Base-by-base conservation (phyloP, 345 rosid genomes). In the Syzygium oleosum region DNA sequence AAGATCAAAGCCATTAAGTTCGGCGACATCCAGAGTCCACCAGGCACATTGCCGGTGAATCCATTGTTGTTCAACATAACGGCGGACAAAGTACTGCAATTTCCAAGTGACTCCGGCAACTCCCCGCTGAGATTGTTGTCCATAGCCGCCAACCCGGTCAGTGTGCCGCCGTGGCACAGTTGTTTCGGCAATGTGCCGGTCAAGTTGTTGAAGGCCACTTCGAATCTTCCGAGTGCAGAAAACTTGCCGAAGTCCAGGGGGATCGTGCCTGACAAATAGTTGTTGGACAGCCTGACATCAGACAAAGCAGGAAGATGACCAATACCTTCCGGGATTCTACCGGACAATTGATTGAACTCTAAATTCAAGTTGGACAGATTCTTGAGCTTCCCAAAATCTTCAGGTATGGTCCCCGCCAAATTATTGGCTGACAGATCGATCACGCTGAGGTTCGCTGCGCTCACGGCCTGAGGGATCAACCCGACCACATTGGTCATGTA, bases 71-170 rank as follows among this genome's bases (percentile, higher is more conserved):
- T 12, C 79, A 94, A 21, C 0, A 5, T 34, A 7, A 88, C 56
- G 0, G 8, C 13, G 0, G 0, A 0, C 89, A 94, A 88, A 88
- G 91, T 89, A 23, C 52, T 84, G 88, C 96, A 95, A 49, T 92
- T 91, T 9, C 90, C 92, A 19, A 94, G 92, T n/a, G 94, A 93
- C 51, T 85, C 86, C 1, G 96, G 95, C 87, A 95, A 83, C 86
- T 94, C 91, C 65, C 97, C 97, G 9, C 51, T 87, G 79, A 95
- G 93, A 88, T 87, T 87, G 86, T 92, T 94, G 84, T 92, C 89
- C 9, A 51, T 43, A 16, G 91, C 93, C 7, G 84, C 79, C 25
- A 94, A 27, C 29, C 96, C 93, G 2, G 10, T 8, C 85, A 95
- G 87, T 88, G 88, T 91, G 3, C 95, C 94, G 2, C 87, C 89